phyloP scores from a whole-genome alignment of 805 yeast species.

The Suhomyces faveliae region DNA sequence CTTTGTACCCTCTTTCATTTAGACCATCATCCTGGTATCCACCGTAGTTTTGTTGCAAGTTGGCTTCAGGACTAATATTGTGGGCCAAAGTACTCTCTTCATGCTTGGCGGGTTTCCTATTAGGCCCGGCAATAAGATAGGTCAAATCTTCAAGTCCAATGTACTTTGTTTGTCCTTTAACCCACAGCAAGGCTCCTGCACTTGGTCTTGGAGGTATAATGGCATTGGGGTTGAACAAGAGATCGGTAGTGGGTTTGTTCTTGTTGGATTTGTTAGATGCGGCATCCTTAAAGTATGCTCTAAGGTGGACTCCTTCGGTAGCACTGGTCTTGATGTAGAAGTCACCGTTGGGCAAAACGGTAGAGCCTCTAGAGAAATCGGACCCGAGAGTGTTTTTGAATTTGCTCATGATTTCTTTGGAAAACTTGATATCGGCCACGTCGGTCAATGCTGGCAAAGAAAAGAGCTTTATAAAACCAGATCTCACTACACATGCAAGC shows the following conservation, averaged over 20 bases:
- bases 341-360: slow-evolving; percentile 52
- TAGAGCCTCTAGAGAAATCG: slow-evolving; percentile 22
- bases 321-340: slow-evolving; percentile 54
- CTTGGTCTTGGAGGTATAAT: slow-evolving; percentile 77
- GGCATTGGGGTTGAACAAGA: slow-evolving; percentile 66
- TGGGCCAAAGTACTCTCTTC: slow-evolving; percentile 57
- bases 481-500: slow-evolving; percentile 43
- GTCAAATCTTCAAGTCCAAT: slow-evolving; percentile 66
- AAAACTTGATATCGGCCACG: slow-evolving; percentile 43
- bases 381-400: slow-evolving; percentile 22
- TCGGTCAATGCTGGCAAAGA: slow-evolving; percentile 67
- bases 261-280: slow-evolving; percentile 11
- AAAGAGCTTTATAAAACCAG: slow-evolving; percentile 47
- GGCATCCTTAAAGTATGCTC: slow-evolving; percentile 20
- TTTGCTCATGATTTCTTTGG: slow-evolving; percentile 27
- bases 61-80: slow-evolving; percentile 46
- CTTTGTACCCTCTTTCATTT: slow-evolving; percentile 37
- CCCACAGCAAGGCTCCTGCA: slow-evolving; percentile 80
- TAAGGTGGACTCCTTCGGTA: slow-evolving; percentile 40
- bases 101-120: slow-evolving; percentile 59
- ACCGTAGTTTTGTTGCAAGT: slow-evolving; percentile 35
- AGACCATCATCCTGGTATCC: slow-evolving; percentile 14
- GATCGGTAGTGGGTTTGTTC: slow-evolving; percentile 43
- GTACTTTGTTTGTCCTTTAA: slow-evolving; percentile 65
- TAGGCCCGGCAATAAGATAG: slow-evolving; percentile 67